Base-by-base conservation (phyloP, 139 green algal species). In the Picochlorum costavermella region DNA sequence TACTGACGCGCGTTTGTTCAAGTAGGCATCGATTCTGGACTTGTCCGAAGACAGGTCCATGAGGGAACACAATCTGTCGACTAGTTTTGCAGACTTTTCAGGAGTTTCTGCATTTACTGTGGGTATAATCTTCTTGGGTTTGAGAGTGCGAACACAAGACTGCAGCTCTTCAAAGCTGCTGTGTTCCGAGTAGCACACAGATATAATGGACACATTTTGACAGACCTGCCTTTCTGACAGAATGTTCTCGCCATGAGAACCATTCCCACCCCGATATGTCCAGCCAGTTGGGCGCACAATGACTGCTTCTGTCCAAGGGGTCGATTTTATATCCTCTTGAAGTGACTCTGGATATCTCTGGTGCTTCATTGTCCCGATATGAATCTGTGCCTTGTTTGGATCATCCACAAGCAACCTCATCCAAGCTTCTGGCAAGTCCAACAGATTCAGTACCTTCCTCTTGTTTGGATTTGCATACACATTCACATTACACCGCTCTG, bases 131-230 rank as follows among this genome's bases (percentile, higher is more conserved):
- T 40, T 56, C n/a, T 2, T n/a, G 12, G 77, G 86, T 16, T 59
- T 48, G 40, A 95, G 68, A 80, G 79, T 90, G 2, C 40, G 40
- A 48, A 92, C 81, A 74, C 90, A 91, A 14, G 79, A 64, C 3
- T 73, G 59, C 70, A 92, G 65, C 75, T 91, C 86, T 13, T 48
- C 45, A 50, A 83, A 90, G 63, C 68, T 86, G 50, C 63, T 83
- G 75, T 94, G 87, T 72, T 95, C 84, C 13, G 68, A 84, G 74
- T 94, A 94, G 2, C 85, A 85, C 48, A 95, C 83, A 17, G 81
- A 70, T 40, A 96, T 86, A 25, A 92, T 57, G 2, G 89, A 90
- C 23, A 84, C 86, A 13, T 53, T 56, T 17, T 53, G 14, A 12
- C 25, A 31, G 20, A 23, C 13, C n/a, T 9, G 5, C 14, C 58